These are phyloP conservation scores for Clitocybe nebularis DNA, from an alignment of 1,284 basidiomycete species.

Conservation along the genomic window DNA sequence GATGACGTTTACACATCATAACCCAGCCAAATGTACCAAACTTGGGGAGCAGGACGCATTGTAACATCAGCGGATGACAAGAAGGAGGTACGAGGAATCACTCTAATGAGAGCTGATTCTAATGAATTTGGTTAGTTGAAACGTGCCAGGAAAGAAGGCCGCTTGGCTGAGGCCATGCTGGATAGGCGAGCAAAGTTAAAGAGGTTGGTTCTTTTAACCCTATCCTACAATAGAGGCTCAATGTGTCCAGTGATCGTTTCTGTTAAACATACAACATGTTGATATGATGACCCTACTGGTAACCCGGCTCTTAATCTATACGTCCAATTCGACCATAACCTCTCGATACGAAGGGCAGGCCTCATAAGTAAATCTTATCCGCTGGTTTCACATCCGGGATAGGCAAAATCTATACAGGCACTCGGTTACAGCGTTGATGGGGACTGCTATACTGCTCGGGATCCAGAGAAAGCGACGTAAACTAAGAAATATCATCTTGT, in stretches of 20 bases:
- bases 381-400: too few species aligned
- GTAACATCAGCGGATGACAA: conserved; percentile 71
- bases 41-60: conserved; percentile 82
- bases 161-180: conserved; percentile 83
- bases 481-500: conserved; percentile 11
- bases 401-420: conserved; percentile 15
- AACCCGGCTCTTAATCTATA: neutral
- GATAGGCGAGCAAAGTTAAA: conserved; percentile 89
- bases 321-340: neutral
- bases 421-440: conserved; percentile 8
- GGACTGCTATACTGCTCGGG: conserved; percentile 15
- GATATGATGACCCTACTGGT: neutral
- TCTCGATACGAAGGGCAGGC: too few species aligned
- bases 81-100: conserved; percentile 51
- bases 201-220: conserved; percentile 55
- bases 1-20: conserved; percentile 1
- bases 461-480: conserved; percentile 12
- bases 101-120: conserved; percentile 10
- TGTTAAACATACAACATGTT: conserved; percentile 35
- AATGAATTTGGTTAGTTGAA: conserved; percentile 68
- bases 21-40: conserved; percentile 71
- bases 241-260: conserved; percentile 54
- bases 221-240: conserved; percentile 11
- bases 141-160: conserved; percentile 82
- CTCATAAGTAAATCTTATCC: too few species aligned